Base-by-base conservation (phyloP, 805 yeast genomes). In the Wickerhamiella bombiphila region DNA sequence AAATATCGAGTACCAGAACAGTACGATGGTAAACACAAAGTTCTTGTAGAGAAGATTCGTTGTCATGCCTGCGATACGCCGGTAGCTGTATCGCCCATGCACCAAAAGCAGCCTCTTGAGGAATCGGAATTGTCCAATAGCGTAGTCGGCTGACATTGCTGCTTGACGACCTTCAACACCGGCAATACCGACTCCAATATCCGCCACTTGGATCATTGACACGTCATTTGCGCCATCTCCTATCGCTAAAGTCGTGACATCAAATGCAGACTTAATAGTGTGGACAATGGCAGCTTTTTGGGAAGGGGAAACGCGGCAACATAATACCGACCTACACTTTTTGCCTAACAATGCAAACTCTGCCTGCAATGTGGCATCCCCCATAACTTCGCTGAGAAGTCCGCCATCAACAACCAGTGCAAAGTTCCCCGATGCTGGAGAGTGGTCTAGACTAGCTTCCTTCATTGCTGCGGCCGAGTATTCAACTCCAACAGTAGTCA, bases 171-270 rank as follows among this genome's bases (percentile, higher is more conserved):
- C 93, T 59, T 80, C 93, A 49, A 78, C 81, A 46, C 93, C 93
- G 5, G 85, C 88, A 51, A 80, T 79, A 45, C 93, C 93, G 28
- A 80, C 76, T 40, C 93, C 93, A 24, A 80, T 74, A 54, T 80
- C 77, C 3, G 93, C 88, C 24, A 81, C 79, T 51, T 79, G 88
- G 44, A 80, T 80, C 93, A 80, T 80, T 6, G 91, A 80, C 35
- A 80, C 91, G 55, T 80, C 93, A 52, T 80, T 80, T 19, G 91
- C 81, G 45, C 93, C 93, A 54, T 80, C 93, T 22, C 93, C 93
- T 53, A 80, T 73, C 0, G 88, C 82, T 40, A 80, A 63, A 0
- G 91, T 78, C 74, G 78, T 77, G 24, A 80, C 91, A 35, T 68
- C 67, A 47, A 80, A 65, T 6, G 67, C 66, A 22, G 65, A 61